Conservation (phyloP, 2,329 filamentous ascomycete genomes). For the Microsporum audouinii region DNA sequence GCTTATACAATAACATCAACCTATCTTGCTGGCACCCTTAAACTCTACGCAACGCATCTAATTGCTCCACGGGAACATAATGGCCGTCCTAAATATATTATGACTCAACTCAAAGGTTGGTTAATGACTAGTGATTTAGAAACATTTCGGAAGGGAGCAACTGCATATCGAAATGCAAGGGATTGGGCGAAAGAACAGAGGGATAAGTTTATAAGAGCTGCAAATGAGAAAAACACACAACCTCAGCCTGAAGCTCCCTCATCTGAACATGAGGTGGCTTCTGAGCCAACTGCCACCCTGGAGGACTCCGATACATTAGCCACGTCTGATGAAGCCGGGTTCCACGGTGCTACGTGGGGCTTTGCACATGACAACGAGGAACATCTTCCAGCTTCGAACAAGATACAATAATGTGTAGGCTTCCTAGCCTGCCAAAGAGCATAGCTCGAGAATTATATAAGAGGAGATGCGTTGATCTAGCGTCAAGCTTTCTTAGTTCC, state of each 20-base stretch:
- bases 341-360: conserved; percentile 4
- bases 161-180: conserved; percentile 25
- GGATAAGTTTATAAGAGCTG: conserved; percentile 25
- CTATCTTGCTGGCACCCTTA: conserved; percentile 7
- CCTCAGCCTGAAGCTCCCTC: neutral
- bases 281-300: conserved; percentile 1
- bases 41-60: conserved; percentile 8
- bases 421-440: too few species aligned
- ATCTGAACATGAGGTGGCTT: conserved; percentile 1
- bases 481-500: too few species aligned
- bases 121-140: conserved; percentile 12
- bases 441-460: too few species aligned
- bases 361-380: conserved; percentile 5
- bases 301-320: conserved; percentile 2
- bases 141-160: conserved; percentile 19
- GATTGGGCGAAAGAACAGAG: conserved; percentile 31
- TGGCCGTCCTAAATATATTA: conserved; percentile 6
- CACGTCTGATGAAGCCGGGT: conserved; percentile 5
- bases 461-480: too few species aligned
- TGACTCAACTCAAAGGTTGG: conserved; percentile 5
- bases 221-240: conserved; percentile 17
- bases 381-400: conserved; percentile 2
- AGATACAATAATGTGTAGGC: neutral
- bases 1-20: conserved; percentile 19
- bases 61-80: neutral